Base-by-base conservation (phyloP, 352 stramenopile genomes). In the Pythium vanterpoolii region DNA sequence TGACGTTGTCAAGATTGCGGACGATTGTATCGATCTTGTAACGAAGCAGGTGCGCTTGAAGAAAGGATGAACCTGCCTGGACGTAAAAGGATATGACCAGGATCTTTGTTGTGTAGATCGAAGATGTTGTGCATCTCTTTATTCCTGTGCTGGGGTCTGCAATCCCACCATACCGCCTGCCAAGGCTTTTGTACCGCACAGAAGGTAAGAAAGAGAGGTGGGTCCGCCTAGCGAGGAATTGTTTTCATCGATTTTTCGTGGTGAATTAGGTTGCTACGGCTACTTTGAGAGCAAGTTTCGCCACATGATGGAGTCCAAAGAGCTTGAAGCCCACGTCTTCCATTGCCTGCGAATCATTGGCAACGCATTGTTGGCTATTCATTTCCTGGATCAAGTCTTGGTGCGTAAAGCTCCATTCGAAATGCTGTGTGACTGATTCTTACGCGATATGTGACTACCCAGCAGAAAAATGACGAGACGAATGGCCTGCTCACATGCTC, bases 271-370 rank as follows among this genome's bases (percentile, higher is more conserved):
- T 1, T 90, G 77, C 36, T 93, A 77, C 38, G 84, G 83, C 6
- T 93, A 87, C 57, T 93, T 95, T 53, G 79, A 95, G 40, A 77
- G 79, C 44, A 90, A 93, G 27, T 89, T 92, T 50, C 82, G 89
- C 42, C 70, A 86, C 21, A 65, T 96, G 43, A 63, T 96, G 9
- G 82, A 90, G 28, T 87, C 83, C 19, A 69, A 84, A 24, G 88
- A 93, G 48, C 72, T 96, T 3, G 83, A 93, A 60, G 69, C 72
- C 2, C 83, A 96, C 31, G 74, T 96, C 14, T 91, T 96, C 30
- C 87, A 96, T 56, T 88, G 72, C 28, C 74, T 95, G 9, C 71
- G 83, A 24, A 71, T 90, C 55, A 73, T 95, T 43, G 87, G 87
- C 9, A 96, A 96, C 43, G 71, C 76, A 2, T 51, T 96, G 4